Conservation (phyloP, 2,329 filamentous ascomycete species). For the Colletotrichum costaricense region DNA sequence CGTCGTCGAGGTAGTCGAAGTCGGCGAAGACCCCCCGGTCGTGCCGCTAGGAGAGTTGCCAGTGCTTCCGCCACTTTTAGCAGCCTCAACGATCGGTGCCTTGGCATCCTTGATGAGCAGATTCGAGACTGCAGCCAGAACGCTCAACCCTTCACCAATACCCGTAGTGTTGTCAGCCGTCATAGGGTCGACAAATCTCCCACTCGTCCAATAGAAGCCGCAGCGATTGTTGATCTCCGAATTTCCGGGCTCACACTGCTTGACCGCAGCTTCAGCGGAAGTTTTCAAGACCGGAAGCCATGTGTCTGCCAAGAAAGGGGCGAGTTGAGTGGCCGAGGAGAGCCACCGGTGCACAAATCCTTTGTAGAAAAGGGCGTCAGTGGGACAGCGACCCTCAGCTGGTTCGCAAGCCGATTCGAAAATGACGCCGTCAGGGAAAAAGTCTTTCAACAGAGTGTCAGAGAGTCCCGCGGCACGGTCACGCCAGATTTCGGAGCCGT, state of each 20-base stretch:
- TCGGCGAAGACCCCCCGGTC: neutral
- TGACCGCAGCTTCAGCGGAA: conserved; percentile 61
- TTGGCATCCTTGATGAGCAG: conserved; percentile 45
- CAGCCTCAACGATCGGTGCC: neutral
- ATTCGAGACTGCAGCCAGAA: conserved; percentile 54
- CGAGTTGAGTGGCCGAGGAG: conserved; percentile 58
- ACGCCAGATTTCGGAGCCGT: conserved; percentile 37
- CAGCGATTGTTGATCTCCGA: conserved; percentile 50
- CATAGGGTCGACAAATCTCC: conserved; percentile 46
- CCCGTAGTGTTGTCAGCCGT: conserved; percentile 56
- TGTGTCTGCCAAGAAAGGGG: conserved; percentile 56
- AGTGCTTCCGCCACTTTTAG: neutral
- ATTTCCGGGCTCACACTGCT: conserved; percentile 59
- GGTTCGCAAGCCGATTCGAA: conserved; percentile 72
- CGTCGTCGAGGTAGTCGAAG: neutral
- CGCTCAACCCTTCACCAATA: conserved; percentile 61
- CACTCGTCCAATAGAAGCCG: conserved; percentile 58
- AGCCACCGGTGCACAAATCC: conserved; percentile 66
- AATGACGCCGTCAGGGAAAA: conserved; percentile 66
- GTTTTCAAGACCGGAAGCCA: conserved; percentile 59
- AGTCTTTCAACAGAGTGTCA: conserved; percentile 51
- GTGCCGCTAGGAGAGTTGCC: neutral
- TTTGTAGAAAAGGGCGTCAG: conserved; percentile 70
- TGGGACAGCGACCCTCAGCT: conserved; percentile 59
- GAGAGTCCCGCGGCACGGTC: conserved; percentile 55